These are phyloP conservation scores for Thielaviopsis musarum DNA, from an alignment of 2,329 filamentous ascomycete species.

Conservation along the genomic window DNA sequence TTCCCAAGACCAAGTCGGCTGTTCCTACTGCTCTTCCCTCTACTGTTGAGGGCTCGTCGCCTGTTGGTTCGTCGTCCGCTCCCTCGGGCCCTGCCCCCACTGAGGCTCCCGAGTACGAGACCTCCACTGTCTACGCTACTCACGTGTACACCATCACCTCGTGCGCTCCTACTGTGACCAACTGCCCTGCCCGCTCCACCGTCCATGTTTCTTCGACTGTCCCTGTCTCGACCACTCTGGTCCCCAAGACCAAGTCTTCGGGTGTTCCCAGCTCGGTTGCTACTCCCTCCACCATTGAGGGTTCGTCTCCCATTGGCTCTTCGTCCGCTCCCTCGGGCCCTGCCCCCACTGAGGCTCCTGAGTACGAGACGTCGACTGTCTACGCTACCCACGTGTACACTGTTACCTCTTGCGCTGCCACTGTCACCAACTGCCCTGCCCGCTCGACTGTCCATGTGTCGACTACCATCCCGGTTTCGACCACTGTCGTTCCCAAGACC, in stretches of 20 bases:
- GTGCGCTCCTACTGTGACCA: not conserved
- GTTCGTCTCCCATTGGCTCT: not conserved
- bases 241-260: conserved; percentile 15
- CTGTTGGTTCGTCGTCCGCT: not conserved
- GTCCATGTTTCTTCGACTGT: not conserved
- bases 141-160: not conserved
- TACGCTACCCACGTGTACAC: conserved; percentile 3
- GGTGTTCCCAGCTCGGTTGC: not conserved
- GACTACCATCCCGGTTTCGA: conserved; percentile 21
- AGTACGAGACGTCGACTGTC: not conserved
- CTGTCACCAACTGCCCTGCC: conserved; percentile 5
- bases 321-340: not conserved
- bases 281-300: not conserved
- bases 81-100: not conserved
- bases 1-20: not conserved
- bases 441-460: not conserved
- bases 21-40: not conserved
- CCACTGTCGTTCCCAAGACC: conserved; percentile 31
- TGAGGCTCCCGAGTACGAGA: not conserved
- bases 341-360: not conserved
- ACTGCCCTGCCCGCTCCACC: not conserved
- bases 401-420: conserved; percentile 9
- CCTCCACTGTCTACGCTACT: conserved; percentile 4
- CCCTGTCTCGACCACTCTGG: conserved; percentile 35
- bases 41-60: not conserved